Conservation (phyloP, 129 eudicot species). For the Centrapalus pauciflorus region DNA sequence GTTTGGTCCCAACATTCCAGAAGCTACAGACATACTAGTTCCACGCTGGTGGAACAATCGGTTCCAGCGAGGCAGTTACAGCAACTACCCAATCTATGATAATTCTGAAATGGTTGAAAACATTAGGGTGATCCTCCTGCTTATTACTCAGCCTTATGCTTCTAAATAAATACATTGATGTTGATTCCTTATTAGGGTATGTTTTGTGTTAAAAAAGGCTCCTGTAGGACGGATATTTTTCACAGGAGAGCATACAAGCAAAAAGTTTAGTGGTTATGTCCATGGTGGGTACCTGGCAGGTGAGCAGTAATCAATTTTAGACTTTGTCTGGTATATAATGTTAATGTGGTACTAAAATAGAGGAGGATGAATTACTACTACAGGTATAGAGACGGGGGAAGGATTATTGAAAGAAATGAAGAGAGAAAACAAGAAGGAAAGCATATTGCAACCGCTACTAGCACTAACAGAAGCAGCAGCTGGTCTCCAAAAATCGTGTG, state of each 20-base stretch:
- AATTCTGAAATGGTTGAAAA: slow-evolving; percentile 48
- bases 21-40: slow-evolving; percentile 71
- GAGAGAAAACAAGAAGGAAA: slow-evolving; percentile 31
- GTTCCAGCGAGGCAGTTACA: slow-evolving; percentile 84
- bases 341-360: not conserved
- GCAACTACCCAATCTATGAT: slow-evolving; percentile 67
- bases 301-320: slow-evolving; percentile 5
- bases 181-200: not conserved
- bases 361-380: not conserved
- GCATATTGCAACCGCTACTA: slow-evolving; percentile 49
- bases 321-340: not conserved
- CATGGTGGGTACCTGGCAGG: slow-evolving; percentile 93
- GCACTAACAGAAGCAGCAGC: slow-evolving; percentile 46
- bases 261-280: slow-evolving; percentile 76
- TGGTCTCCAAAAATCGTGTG: slow-evolving; percentile 50
- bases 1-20: slow-evolving; percentile 80
- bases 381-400: slow-evolving; percentile 74
- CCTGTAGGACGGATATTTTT: slow-evolving; percentile 74
- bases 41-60: slow-evolving; percentile 96
- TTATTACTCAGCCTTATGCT: not conserved
- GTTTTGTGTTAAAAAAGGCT: slow-evolving; percentile 56
- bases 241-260: slow-evolving; percentile 93
- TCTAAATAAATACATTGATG: not conserved
- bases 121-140: slow-evolving; percentile 43
- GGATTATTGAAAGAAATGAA: slow-evolving; percentile 61